Percentiles rank a stretch among this genome's conserved stretches.
These are phyloP conservation scores for Alliaria petiolata DNA, from an alignment of 345 rosid species.

Conservation along the genomic window DNA sequence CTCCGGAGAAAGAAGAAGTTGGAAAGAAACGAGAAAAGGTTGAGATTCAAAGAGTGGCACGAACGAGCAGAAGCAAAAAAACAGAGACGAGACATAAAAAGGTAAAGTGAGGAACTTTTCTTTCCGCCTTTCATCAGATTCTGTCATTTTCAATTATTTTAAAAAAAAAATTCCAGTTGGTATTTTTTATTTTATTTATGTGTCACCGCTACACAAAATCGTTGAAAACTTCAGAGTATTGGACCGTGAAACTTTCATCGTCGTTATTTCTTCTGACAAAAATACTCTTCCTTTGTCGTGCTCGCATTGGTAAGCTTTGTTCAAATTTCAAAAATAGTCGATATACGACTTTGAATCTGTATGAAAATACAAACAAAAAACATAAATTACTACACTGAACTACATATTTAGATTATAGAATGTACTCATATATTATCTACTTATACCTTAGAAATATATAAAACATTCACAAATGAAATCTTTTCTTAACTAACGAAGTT, in stretches of 20 bases:
- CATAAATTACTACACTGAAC: too few relatives aligned
- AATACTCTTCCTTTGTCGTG: background rate
- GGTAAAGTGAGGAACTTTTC: constrained; percentile 13
- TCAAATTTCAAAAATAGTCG: too few relatives aligned
- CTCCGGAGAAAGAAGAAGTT: background rate
- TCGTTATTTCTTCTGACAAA: background rate
- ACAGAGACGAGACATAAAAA: constrained; percentile 12
- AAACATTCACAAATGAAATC: too few relatives aligned
- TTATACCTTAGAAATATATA: too few relatives aligned
- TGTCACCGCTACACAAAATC: constrained; percentile 5
- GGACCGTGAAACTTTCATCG: constrained; percentile 3
- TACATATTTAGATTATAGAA: too few relatives aligned
- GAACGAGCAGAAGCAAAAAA: background rate
- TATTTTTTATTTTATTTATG: background rate
- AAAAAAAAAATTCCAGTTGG: background rate
- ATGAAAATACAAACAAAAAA: too few relatives aligned
- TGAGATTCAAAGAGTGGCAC: constrained; percentile 20
- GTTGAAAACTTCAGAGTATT: constrained; percentile 22
- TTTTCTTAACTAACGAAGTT: too few relatives aligned
- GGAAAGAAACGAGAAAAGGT: background rate
- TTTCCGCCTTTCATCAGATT: constrained; percentile 16
- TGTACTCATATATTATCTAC: too few relatives aligned
- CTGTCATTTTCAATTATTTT: constrained; percentile 21
- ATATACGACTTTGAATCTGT: too few relatives aligned
- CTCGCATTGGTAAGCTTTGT: too few relatives aligned